Evolutionary conservation across 306 rosid genomes (phyloP).

Genomic region (Glycyrrhiza uralensis): DNA sequence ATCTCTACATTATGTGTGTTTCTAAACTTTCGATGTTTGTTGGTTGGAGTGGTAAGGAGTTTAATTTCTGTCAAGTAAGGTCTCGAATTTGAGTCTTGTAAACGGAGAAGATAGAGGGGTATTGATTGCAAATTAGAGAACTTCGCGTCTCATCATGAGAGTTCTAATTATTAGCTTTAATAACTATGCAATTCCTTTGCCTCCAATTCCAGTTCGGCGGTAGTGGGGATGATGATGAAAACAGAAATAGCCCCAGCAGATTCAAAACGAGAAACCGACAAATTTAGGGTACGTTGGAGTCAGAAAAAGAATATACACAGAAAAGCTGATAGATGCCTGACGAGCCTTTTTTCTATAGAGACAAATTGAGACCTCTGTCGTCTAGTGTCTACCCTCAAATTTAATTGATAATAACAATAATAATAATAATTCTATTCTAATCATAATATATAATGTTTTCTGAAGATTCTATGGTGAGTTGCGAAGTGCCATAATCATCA

Average conservation of each 20-base stretch:
- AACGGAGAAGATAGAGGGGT: no score
- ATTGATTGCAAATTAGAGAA: background rate
- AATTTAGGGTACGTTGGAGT: slow-evolving; percentile 25
- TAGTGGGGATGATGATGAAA: background rate
- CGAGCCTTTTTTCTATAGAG: background rate
- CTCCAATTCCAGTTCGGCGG: background rate
- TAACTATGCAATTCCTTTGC: background rate
- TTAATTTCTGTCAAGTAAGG: no score
- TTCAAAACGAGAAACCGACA: slow-evolving; percentile 36
- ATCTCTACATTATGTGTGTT: no score
- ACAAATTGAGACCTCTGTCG: slow-evolving; percentile 25
- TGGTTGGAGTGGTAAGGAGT: no score
- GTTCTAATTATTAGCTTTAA: no score
- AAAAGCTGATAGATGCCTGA: slow-evolving; percentile 45
- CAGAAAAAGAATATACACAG: slow-evolving; percentile 22
- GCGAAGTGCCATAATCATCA: slow-evolving; percentile 17
- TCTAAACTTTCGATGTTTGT: no score
- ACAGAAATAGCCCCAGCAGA: background rate
- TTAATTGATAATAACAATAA: no score
- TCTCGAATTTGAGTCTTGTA: no score
- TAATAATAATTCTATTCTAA: background rate
- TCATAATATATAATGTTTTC: background rate
- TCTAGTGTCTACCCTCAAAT: no score
- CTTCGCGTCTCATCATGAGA: background rate
- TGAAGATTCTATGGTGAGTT: background rate